A percentile compares a stretch with the other conserved stretches of the same genome.
These are phyloP conservation scores for Aspergillus pseudoglaucus DNA, from an alignment of 2,329 filamentous ascomycete species.

Conservation along the genomic window DNA sequence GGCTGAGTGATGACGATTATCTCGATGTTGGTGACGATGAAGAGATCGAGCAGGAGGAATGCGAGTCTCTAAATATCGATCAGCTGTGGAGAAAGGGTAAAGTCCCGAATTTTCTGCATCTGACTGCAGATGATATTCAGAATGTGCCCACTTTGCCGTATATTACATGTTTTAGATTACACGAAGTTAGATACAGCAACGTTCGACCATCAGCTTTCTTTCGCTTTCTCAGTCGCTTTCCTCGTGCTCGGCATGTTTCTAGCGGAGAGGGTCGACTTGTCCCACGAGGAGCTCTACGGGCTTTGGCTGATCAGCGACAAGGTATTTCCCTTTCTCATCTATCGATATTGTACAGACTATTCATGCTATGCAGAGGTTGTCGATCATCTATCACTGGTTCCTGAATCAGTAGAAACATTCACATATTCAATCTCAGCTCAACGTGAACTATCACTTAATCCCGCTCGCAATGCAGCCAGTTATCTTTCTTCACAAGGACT, in stretches of 20 bases:
- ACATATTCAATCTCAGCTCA: neutral
- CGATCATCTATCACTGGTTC: neutral
- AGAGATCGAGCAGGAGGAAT: neutral
- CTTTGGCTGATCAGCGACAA: neutral
- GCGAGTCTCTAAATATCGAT: neutral
- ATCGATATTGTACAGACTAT: neutral
- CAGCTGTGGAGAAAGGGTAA: neutral
- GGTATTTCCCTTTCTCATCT: neutral
- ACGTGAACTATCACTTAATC: neutral
- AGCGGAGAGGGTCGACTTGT: neutral
- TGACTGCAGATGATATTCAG: neutral
- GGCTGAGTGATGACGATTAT: neutral
- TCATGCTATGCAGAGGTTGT: neutral
- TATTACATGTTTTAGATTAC: neutral
- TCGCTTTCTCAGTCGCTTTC: neutral
- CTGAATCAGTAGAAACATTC: slow-evolving; percentile 1
- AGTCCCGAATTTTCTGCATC: neutral
- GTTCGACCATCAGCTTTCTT: slow-evolving; percentile 1
- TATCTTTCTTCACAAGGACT: neutral
- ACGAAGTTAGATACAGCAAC: neutral
- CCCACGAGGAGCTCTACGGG: neutral
- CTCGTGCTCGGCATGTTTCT: neutral
- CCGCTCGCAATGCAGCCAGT: neutral
- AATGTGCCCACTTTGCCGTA: neutral
- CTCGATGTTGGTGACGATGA: neutral